A percentile compares a stretch with the other conserved stretches of the same genome.
These are phyloP conservation scores for Hyaloraphidium curvatum DNA, from an alignment of 192 early-diverging fungal genomes.

Conservation along the genomic window DNA sequence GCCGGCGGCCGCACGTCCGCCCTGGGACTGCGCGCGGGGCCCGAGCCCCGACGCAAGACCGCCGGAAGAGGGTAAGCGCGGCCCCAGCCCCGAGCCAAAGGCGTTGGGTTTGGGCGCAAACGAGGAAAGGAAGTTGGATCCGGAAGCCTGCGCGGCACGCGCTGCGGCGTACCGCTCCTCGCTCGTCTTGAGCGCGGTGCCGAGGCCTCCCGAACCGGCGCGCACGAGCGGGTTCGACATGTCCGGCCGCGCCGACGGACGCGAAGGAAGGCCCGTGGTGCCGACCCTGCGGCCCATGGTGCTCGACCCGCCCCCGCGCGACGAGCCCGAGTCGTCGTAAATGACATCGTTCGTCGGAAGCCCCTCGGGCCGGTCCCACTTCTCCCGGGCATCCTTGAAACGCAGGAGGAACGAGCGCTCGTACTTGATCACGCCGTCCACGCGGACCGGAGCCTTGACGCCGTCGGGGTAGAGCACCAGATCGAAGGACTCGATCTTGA, in stretches of 20 bases:
- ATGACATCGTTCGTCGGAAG: background rate
- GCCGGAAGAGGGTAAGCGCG: constrained; percentile 17
- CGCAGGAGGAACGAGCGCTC: background rate
- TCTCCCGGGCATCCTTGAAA: background rate
- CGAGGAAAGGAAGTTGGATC: constrained; percentile 16
- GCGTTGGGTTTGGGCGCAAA: constrained; percentile 22
- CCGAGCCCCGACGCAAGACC: constrained; percentile 9
- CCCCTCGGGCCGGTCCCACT: background rate
- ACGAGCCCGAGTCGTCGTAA: background rate
- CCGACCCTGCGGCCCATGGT: background rate
- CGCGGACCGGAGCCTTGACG: background rate
- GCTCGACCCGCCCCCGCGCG: background rate
- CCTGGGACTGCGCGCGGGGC: constrained; percentile 31
- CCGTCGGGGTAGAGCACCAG: background rate
- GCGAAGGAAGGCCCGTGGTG: background rate
- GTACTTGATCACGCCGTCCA: background rate
- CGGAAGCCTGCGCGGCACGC: constrained; percentile 19
- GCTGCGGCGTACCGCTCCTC: constrained; percentile 15
- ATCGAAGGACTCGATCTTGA: background rate
- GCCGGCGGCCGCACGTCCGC: constrained; percentile 30
- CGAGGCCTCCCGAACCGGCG: background rate
- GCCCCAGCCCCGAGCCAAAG: constrained; percentile 17
- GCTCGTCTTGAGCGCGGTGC: constrained; percentile 10
- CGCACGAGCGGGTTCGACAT: background rate
- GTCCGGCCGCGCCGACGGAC: background rate